Evolutionary conservation across 2,329 filamentous ascomycete species (phyloP).

Genomic region (Exophiala xenobiotica): DNA sequence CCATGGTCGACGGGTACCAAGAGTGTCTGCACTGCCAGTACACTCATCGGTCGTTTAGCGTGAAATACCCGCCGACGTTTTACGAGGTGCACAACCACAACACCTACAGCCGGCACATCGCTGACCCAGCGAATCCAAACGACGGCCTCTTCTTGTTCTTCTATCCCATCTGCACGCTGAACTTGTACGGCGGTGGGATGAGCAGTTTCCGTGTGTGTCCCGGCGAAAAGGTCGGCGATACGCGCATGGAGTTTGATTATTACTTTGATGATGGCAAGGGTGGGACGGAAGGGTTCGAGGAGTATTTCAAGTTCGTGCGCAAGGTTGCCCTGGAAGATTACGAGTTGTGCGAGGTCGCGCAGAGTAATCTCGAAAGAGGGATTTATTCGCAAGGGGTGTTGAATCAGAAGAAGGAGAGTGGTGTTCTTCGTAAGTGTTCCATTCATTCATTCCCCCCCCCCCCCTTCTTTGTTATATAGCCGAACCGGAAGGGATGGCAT

Average conservation of each 20-base stretch:
- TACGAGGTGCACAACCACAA: slow-evolving; percentile 56
- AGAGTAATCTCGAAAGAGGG: slow-evolving; percentile 54
- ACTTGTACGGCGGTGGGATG: slow-evolving; percentile 60
- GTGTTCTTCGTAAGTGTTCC: slow-evolving; percentile 50
- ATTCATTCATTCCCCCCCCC: slow-evolving; percentile 13
- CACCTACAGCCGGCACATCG: slow-evolving; percentile 58
- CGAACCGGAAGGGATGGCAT: not conserved
- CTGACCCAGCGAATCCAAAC: slow-evolving; percentile 52
- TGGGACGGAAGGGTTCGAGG: slow-evolving; percentile 52
- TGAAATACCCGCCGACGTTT: slow-evolving; percentile 56
- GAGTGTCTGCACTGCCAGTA: slow-evolving; percentile 61
- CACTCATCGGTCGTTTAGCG: slow-evolving; percentile 57
- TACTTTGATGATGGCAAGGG: slow-evolving; percentile 50
- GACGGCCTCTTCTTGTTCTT: slow-evolving; percentile 60
- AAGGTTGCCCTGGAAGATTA: slow-evolving; percentile 58
- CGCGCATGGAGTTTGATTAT: slow-evolving; percentile 61
- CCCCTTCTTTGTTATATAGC: slow-evolving; percentile 19
- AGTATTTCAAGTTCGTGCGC: slow-evolving; percentile 57
- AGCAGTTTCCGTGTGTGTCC: slow-evolving; percentile 57
- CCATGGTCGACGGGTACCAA: slow-evolving; percentile 60
- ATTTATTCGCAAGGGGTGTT: slow-evolving; percentile 57
- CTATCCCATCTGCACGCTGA: slow-evolving; percentile 57
- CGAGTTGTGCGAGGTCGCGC: slow-evolving; percentile 58
- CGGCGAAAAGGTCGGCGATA: slow-evolving; percentile 49
- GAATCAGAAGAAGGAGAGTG: slow-evolving; percentile 57